Percentiles rank a stretch among this genome's conserved stretches.
Conservation (phyloP, 768 basidiomycete species). For the Boletus patriciae region DNA sequence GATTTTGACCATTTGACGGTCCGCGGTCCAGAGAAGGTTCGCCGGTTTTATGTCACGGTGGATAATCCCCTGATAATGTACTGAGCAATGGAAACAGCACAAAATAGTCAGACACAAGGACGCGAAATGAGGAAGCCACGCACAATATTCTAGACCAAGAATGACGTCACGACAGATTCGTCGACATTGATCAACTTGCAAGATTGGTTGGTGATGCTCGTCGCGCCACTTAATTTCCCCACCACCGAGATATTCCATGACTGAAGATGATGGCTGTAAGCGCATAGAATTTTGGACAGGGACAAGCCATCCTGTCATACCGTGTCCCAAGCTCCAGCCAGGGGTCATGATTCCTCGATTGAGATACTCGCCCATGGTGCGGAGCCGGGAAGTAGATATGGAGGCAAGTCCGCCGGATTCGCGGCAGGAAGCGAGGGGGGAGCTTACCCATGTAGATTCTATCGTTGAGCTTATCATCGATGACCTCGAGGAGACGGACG, state of each 20-base stretch:
- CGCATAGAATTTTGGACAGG: conserved; percentile 4
- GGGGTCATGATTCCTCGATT: conserved; percentile 32
- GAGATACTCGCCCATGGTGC: conserved; percentile 33
- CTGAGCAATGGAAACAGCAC: conserved; percentile 41
- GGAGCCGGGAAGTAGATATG: conserved; percentile 25
- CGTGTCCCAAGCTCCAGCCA: conserved; percentile 33
- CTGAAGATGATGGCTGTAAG: conserved; percentile 43
- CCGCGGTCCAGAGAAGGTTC: conserved; percentile 88
- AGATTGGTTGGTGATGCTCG: conserved; percentile 61
- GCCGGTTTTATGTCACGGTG: conserved; percentile 99
- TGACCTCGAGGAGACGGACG: conserved; percentile 88
- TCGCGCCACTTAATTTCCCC: conserved; percentile 93
- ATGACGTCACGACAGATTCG: conserved; percentile 91
- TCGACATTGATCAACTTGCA: conserved; percentile 80
- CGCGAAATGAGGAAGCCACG: conserved; percentile 37
- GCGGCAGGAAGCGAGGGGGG: conserved; percentile 11
- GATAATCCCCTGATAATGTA: conserved; percentile 97
- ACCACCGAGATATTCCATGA: conserved; percentile 95
- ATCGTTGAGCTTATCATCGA: conserved; percentile 85
- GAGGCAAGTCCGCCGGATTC: conserved; percentile 15
- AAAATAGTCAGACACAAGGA: conserved; percentile 2
- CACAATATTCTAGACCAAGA: conserved; percentile 92
- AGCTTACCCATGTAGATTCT: conserved; percentile 92
- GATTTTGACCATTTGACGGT: conserved; percentile 91
- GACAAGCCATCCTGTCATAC: conserved; percentile 28